phyloP scores from a whole-genome alignment of 371 early-diverging fungal genomes.

The Syncephalastrum sp. region DNA sequence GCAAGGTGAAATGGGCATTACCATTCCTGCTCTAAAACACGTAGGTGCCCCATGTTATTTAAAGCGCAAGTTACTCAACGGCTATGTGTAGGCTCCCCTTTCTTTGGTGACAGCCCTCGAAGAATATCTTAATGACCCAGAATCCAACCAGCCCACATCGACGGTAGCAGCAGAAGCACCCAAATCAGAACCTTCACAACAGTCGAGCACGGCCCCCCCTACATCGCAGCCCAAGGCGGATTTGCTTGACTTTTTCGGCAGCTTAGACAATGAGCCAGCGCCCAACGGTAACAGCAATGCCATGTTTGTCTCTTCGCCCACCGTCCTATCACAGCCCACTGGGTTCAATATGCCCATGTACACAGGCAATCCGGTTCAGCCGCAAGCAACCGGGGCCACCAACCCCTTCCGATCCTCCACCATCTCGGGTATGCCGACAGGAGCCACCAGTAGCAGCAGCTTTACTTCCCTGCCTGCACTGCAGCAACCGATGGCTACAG shows the following conservation, averaged over 20 bases:
- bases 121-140: conserved; percentile 79
- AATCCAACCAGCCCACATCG: conserved; percentile 46
- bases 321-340: background rate
- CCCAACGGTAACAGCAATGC: conserved; percentile 16
- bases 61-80: background rate
- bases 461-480: background rate
- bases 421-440: background rate
- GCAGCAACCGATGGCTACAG: conserved; percentile 10
- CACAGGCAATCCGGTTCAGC: background rate
- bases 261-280: conserved; percentile 64
- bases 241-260: conserved; percentile 71
- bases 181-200: conserved; percentile 11
- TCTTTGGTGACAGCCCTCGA: conserved; percentile 85
- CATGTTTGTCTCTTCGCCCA: background rate
- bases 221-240: conserved; percentile 36
- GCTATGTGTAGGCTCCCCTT: conserved; percentile 66
- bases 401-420: conserved; percentile 6
- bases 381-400: background rate
- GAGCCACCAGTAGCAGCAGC: background rate
- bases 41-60: conserved; percentile 39
- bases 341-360: background rate
- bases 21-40: conserved; percentile 83
- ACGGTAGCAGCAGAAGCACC: conserved; percentile 10
- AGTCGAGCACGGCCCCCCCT: conserved; percentile 7
- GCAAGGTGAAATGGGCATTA: conserved; percentile 68